Evolutionary conservation across 2,329 filamentous ascomycete genomes (phyloP).

Genomic region (Fusarium sp.): DNA sequence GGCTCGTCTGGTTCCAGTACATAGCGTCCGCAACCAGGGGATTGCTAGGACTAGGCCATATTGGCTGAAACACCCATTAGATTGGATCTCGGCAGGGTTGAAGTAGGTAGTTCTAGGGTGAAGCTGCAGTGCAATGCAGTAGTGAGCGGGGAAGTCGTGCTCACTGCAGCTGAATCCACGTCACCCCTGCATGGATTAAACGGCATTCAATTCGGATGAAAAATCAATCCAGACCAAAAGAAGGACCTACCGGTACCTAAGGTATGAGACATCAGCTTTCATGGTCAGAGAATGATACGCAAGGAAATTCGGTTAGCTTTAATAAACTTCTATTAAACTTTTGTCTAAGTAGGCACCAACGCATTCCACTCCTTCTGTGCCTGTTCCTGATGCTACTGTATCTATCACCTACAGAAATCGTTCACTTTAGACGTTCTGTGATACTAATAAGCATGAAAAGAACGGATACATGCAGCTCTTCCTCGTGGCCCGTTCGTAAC

Average conservation of each 20-base stretch:
- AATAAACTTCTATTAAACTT: slow-evolving; percentile 10
- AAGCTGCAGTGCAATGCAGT: slow-evolving; percentile 15
- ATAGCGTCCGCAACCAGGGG: slow-evolving; percentile 43
- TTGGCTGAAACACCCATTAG: slow-evolving; percentile 48
- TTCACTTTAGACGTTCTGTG: neutral
- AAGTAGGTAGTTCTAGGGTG: slow-evolving; percentile 5
- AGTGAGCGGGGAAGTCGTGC: slow-evolving; percentile 23
- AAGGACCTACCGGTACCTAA: no score
- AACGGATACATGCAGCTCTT: slow-evolving; percentile 20
- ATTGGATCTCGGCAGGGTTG: slow-evolving; percentile 31
- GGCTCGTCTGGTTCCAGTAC: slow-evolving; percentile 37
- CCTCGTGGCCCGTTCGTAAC: slow-evolving; percentile 19
- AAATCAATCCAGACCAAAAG: neutral
- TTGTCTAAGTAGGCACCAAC: neutral
- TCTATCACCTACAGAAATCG: no score
- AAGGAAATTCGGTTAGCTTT: neutral
- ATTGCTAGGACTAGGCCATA: slow-evolving; percentile 28
- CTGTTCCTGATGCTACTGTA: no score
- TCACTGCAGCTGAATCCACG: slow-evolving; percentile 46
- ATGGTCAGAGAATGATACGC: neutral
- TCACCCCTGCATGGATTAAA: slow-evolving; percentile 29
- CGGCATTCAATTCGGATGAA: slow-evolving; percentile 19
- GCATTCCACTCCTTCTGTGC: no score
- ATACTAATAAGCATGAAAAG: slow-evolving; percentile 4
- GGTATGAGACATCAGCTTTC: no score